These are phyloP conservation scores for Kingdonia uniflora DNA, from an alignment of 164 flowering plant species.

Conservation along the genomic window DNA sequence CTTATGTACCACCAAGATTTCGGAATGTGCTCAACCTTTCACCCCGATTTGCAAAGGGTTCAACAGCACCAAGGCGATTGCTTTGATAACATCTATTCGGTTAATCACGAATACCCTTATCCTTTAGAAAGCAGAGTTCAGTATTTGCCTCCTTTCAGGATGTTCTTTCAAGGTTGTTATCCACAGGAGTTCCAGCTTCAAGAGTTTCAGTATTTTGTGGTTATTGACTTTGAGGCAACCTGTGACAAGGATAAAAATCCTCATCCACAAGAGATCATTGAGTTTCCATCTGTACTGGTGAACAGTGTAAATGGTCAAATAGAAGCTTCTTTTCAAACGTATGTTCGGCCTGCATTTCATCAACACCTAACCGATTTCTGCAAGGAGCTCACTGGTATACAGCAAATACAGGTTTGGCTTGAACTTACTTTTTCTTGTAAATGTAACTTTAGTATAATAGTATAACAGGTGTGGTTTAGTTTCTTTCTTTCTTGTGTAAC, in stretches of 20 bases:
- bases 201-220: conserved; percentile 93
- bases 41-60: conserved; percentile 37
- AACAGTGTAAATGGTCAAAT: conserved; percentile 72
- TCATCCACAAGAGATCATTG: conserved; percentile 91
- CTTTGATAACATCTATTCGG: conserved; percentile 30
- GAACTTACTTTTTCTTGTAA: neutral
- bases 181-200: conserved; percentile 40
- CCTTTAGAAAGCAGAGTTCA: conserved; percentile 36
- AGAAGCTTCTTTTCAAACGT: conserved; percentile 75
- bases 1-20: conserved; percentile 32
- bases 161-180: conserved; percentile 36
- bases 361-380: conserved; percentile 78
- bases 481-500: neutral
- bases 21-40: conserved; percentile 29
- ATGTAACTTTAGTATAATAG: too few relatives aligned
- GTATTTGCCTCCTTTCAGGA: conserved; percentile 42
- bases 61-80: conserved; percentile 35
- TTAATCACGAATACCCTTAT: conserved; percentile 20
- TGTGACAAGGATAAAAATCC: conserved; percentile 80
- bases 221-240: conserved; percentile 96
- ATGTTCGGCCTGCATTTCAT: conserved; percentile 78
- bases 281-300: conserved; percentile 92
- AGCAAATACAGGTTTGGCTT: conserved; percentile 73
- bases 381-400: conserved; percentile 95
- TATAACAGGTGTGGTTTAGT: too few relatives aligned